Conservation (phyloP, 768 basidiomycete genomes). For the Lactarius tabidus region DNA sequence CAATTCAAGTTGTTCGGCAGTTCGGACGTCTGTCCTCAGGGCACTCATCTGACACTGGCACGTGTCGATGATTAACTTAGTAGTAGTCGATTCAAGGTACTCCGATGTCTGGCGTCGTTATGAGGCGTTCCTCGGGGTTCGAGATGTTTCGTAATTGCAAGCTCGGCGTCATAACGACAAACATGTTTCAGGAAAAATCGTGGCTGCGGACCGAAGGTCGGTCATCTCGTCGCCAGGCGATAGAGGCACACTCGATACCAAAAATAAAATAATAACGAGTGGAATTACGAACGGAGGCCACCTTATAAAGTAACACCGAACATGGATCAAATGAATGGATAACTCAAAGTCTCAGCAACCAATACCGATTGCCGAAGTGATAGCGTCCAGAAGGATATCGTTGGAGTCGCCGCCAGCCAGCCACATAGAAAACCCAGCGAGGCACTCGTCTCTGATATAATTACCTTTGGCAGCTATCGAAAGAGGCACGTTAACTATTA, state of each 20-base stretch:
- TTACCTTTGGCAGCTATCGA: slow-evolving; percentile 40
- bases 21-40: no score
- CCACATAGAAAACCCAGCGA: slow-evolving; percentile 45
- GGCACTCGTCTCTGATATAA: slow-evolving; percentile 35
- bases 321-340: not conserved
- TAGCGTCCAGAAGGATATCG: slow-evolving; percentile 35
- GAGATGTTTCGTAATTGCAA: not conserved
- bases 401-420: slow-evolving; percentile 43
- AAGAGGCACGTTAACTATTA: slow-evolving; percentile 2
- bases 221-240: not conserved
- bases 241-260: not conserved
- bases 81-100: not conserved
- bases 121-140: not conserved
- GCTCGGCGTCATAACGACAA: not conserved
- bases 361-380: slow-evolving; percentile 24
- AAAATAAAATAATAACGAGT: not conserved
- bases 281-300: not conserved
- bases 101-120: not conserved
- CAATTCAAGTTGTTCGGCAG: no score
- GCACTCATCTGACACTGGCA: no score
- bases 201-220: not conserved
- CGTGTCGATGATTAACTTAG: no score
- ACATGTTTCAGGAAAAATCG: not conserved
- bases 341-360: not conserved
- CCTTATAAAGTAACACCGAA: not conserved